phyloP scores from a whole-genome alignment of 2,329 filamentous ascomycete genomes.

The Paraphoma sp. region DNA sequence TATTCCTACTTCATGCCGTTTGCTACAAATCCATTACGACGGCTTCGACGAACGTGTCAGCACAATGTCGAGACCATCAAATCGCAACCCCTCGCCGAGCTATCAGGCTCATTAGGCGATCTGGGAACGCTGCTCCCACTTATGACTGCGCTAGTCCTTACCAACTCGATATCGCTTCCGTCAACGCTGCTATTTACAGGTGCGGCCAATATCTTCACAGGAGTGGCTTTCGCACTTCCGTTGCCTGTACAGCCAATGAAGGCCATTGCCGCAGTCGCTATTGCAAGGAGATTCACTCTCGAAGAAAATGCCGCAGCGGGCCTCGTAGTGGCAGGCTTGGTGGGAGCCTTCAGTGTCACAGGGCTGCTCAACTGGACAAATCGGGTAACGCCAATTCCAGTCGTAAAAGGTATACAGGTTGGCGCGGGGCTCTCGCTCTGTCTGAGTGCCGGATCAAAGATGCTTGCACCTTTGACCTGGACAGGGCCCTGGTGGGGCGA shows the following conservation, averaged over 20 bases:
- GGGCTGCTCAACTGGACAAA: constrained; percentile 79
- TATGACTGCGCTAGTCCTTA: constrained; percentile 82
- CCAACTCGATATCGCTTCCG: constrained; percentile 79
- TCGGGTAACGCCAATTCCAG: constrained; percentile 77
- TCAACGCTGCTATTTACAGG: constrained; percentile 89
- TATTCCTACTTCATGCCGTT: constrained; percentile 17
- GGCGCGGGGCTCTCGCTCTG: constrained; percentile 86
- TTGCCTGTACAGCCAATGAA: constrained; percentile 90
- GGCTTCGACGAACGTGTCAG: constrained; percentile 34
- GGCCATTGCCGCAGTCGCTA: constrained; percentile 91
- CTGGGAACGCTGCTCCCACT: constrained; percentile 88
- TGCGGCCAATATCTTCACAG: constrained; percentile 83
- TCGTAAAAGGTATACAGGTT: constrained; percentile 94
- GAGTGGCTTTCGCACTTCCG: constrained; percentile 83
- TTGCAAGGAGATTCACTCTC: constrained; percentile 70
- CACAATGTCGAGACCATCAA: constrained; percentile 65
- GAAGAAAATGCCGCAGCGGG: constrained; percentile 82
- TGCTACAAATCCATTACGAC: constrained; percentile 30
- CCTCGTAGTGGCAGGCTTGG: constrained; percentile 74
- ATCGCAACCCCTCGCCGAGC: constrained; percentile 69
- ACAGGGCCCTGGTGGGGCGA: constrained; percentile 70
- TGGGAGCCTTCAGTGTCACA: constrained; percentile 79
- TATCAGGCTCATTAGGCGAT: constrained; percentile 88
- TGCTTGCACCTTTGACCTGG: constrained; percentile 76
- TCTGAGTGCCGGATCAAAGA: constrained; percentile 72